Evolutionary conservation across 2,329 filamentous ascomycete species (phyloP).

Genomic region (Sordariomycetes sp.): DNA sequence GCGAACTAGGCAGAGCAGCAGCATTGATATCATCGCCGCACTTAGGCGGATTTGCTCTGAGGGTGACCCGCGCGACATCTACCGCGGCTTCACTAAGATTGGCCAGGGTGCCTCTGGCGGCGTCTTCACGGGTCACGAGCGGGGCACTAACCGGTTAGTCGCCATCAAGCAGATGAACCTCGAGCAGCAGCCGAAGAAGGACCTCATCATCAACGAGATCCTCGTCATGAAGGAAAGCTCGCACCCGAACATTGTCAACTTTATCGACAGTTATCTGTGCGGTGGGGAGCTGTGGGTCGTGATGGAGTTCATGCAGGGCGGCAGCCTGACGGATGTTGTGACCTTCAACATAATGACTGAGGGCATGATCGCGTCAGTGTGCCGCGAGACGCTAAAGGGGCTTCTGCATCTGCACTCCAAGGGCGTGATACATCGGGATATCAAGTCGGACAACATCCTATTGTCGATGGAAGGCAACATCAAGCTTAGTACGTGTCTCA

Average conservation of each 20-base stretch:
- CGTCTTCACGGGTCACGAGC: conserved; percentile 84
- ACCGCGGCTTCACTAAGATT: conserved; percentile 83
- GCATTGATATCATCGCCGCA: conserved; percentile 68
- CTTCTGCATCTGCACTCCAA: conserved; percentile 94
- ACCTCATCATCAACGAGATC: conserved; percentile 98
- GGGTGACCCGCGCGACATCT: conserved; percentile 79
- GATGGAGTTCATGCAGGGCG: conserved; percentile 99
- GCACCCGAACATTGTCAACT: conserved; percentile 98
- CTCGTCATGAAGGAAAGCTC: conserved; percentile 98
- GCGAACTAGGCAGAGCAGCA: conserved; percentile 64
- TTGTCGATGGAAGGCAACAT: conserved; percentile 90
- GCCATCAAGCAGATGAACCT: conserved; percentile 99
- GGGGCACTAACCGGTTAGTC: conserved; percentile 72
- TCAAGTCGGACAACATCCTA: conserved; percentile 97
- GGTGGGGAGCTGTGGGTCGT: conserved; percentile 92
- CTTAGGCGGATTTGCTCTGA: conserved; percentile 83
- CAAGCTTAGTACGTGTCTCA: conserved; percentile 65
- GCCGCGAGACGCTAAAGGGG: conserved; percentile 81
- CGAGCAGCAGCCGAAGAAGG: conserved; percentile 97
- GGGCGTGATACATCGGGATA: conserved; percentile 95
- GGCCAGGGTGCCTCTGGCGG: conserved; percentile 95
- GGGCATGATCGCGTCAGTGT: conserved; percentile 91
- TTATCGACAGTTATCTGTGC: conserved; percentile 91
- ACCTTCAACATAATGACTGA: conserved; percentile 99
- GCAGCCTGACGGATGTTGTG: conserved; percentile 92